A percentile compares a stretch with the other conserved stretches of the same genome.
Conservation (phyloP, 192 early-diverging fungal species). For the Entophlyctis luteolus region DNA sequence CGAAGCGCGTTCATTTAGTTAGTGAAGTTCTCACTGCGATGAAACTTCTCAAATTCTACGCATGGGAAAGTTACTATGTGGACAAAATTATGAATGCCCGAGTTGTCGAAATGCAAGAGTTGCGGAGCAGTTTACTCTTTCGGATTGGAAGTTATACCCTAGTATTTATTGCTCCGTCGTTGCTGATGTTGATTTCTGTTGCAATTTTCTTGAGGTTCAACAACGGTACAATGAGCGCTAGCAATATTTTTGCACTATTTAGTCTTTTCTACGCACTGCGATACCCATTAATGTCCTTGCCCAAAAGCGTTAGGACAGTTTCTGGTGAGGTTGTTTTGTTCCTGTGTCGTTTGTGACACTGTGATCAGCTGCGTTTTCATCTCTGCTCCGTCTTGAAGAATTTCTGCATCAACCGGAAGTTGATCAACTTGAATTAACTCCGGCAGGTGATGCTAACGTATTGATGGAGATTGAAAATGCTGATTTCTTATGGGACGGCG, state of each 20-base stretch:
- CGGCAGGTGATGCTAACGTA: slow-evolving; percentile 5
- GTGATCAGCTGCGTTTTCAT: slow-evolving; percentile 52
- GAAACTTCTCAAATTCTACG: slow-evolving; percentile 77
- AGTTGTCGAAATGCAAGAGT: slow-evolving; percentile 48
- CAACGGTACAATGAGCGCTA: slow-evolving; percentile 27
- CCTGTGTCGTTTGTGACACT: too few species aligned
- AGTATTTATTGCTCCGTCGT: slow-evolving; percentile 62
- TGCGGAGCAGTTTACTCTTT: slow-evolving; percentile 48
- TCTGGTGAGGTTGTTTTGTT: slow-evolving; percentile 32
- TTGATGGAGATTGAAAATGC: slow-evolving; percentile 48
- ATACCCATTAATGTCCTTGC: slow-evolving; percentile 66
- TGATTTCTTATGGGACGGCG: slow-evolving; percentile 47
- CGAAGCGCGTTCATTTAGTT: slow-evolving; percentile 69
- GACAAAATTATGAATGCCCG: slow-evolving; percentile 50
- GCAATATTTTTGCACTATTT: slow-evolving; percentile 56
- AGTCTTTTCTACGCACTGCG: slow-evolving; percentile 67
- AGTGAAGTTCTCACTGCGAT: slow-evolving; percentile 69
- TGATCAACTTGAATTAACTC: slow-evolving; percentile 23
- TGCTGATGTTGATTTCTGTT: slow-evolving; percentile 44
- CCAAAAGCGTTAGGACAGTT: slow-evolving; percentile 56
- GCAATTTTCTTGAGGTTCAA: slow-evolving; percentile 26
- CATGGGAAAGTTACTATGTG: slow-evolving; percentile 65
- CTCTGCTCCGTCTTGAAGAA: slow-evolving; percentile 55
- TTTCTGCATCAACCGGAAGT: slow-evolving; percentile 62
- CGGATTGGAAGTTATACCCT: slow-evolving; percentile 58